Conservation (phyloP, 768 basidiomycete species). For the Vararia minispora region DNA sequence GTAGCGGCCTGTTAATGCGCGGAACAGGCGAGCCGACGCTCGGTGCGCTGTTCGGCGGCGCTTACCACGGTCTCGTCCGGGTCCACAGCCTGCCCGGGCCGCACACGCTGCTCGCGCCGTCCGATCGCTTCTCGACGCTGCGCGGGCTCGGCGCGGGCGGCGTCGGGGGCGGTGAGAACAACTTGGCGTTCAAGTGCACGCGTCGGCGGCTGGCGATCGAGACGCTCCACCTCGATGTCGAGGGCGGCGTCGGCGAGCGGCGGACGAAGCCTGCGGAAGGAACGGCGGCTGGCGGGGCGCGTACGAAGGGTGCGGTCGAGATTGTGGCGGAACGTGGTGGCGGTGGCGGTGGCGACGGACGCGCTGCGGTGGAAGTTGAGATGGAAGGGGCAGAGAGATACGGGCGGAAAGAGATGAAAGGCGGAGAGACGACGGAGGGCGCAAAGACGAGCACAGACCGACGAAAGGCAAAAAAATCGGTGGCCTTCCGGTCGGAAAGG, state of each 20-base stretch:
- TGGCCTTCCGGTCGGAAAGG: constrained; percentile 55
- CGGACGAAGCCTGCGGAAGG: constrained; percentile 41
- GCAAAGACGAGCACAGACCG: too few species aligned
- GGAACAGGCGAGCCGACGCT: constrained; percentile 66
- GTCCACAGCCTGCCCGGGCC: constrained; percentile 69
- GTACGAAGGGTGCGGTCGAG: too few species aligned
- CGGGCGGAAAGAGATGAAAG: constrained; percentile 3
- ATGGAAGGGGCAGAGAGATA: constrained; percentile 24
- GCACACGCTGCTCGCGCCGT: constrained; percentile 63
- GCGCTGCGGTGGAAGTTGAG: constrained; percentile 32
- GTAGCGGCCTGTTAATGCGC: too few species aligned
- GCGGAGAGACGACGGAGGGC: constrained; percentile 28
- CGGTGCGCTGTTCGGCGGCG: constrained; percentile 59
- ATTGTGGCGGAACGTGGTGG: too few species aligned
- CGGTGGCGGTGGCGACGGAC: constrained; percentile 10
- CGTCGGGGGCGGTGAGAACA: constrained; percentile 78
- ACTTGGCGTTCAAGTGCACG: constrained; percentile 89
- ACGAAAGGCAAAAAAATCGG: constrained; percentile 63
- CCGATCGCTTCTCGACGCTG: constrained; percentile 73
- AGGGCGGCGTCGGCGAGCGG: constrained; percentile 75
- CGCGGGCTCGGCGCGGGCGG: constrained; percentile 62
- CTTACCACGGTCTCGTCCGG: constrained; percentile 77
- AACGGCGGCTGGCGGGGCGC: constrained; percentile 6
- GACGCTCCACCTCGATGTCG: constrained; percentile 79
- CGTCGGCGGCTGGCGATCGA: constrained; percentile 82